Evolutionary conservation across 371 early-diverging fungal species (phyloP), one percentile per base, ranked within the genome.

Genomic region (Neoconidiobolus thromboides): DNA sequence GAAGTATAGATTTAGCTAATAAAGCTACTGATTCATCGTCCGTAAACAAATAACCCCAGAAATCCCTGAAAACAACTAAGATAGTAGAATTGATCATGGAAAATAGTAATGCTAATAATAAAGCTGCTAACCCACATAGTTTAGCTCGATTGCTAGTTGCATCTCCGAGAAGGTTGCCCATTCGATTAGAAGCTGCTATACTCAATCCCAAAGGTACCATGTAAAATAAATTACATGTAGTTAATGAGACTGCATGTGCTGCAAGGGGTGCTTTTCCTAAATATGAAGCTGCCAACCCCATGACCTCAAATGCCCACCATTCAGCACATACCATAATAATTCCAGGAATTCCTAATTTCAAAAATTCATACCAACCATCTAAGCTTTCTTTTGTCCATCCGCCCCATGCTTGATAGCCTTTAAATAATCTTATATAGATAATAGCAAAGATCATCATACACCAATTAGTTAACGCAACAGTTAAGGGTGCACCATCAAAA

Each of bases 401-500:
- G 36, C 87, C 88, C 90, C 91, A 94, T 1, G 78, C 76, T 37
- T 76, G 71, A 12, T 71, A 66, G 1, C 91, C 92, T 10, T 75
- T 70, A 52, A 87, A 70, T 63, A 68, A 82, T 47, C 66, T 62
- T 38, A 81, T 74, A 56, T 92, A 94, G 9, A 75, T 41, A 4
- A 83, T 47, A 1, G 83, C 62, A 3, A 84, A 58, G 3, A 72
- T 38, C 15, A 83, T 69, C 9, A 84, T 56, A 2, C 71, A 15
- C 79, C 80, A 82, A 66, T 87, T 83, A 14, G 85, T 83, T 43
- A 85, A 63, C 9, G 78, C 71, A 0, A 83, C 83, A 9, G 89
- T 92, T 3, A 88, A 62, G 0, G 93, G 91, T 0, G 91, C 87
- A 39, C 95, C 93, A 54, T 83, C 78, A 57, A 80, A 84, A 3